Base-by-base conservation (phyloP, 176 grass and related monocot species). In the Oryza meyeriana region DNA sequence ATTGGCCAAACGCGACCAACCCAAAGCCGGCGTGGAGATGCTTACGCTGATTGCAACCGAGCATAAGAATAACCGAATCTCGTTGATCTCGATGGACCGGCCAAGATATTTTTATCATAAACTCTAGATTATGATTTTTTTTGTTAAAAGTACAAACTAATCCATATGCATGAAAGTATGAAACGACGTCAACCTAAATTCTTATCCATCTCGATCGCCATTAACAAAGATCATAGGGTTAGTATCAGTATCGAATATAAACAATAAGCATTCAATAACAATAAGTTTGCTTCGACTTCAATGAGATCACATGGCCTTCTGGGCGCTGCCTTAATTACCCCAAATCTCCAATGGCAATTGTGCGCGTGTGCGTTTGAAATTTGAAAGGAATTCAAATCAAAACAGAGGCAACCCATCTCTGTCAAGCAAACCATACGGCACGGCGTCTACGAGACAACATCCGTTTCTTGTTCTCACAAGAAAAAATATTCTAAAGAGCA, bases 41-140 rank as follows among this genome's bases (percentile, higher is more conserved):
- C 48, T 41, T 74, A 30, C 39, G 40, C 45, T 32, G 69, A 80
- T 80, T 44, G 18, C 77, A 14, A 41, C 20, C 57, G 17, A 76
- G 80, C 75, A 80, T 84, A 22, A 69, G 62, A 80, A 84, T 34
- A 90, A 76, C 14, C 25, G 3, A 34, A 76, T 84, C 84, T 80
- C 75, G 84, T 44, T 71, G 70, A 90, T 84, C 70, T 87, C 84
- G 4, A 87, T 70, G 81, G 64, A 76, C 85, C 76, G 80, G 52
- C 55, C 80, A 71, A 30, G 17, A 45, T 42, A 65, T 74, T 75
- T 69, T 73, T 83, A 74, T 71, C 25, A 0, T 5, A 1, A 3
- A n/a, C 22, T 39, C 26, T 1, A 25, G 4, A 16, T 28, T 13
- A 61, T 55, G 50, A 55, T 22, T 55, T n/a, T 52, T 52, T n/a